These are phyloP conservation scores for Pichia nakasei DNA, from an alignment of 805 yeast genomes.

Conservation along the genomic window DNA sequence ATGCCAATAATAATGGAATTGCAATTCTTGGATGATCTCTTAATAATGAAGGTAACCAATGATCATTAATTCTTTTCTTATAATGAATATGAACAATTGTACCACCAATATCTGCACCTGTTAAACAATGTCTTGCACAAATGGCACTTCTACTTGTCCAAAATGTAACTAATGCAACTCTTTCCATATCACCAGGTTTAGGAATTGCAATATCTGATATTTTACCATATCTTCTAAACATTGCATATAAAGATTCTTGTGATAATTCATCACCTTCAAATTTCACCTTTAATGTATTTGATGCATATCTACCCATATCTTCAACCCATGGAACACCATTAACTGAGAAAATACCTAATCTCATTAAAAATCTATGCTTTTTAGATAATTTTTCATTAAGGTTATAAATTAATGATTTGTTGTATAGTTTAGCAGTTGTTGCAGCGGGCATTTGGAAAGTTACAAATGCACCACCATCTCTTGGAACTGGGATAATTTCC, in stretches of 20 bases:
- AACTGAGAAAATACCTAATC: slow-evolving; percentile 59
- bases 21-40: slow-evolving; percentile 74
- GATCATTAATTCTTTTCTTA: slow-evolving; percentile 45
- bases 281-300: slow-evolving; percentile 48
- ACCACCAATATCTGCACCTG: slow-evolving; percentile 60
- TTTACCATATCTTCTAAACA: slow-evolving; percentile 81
- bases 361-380: slow-evolving; percentile 29
- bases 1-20: slow-evolving; percentile 69
- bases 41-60: slow-evolving; percentile 47
- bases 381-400: slow-evolving; percentile 7
- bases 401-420: slow-evolving; percentile 13
- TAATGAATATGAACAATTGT: slow-evolving; percentile 71
- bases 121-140: slow-evolving; percentile 82
- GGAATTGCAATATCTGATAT: slow-evolving; percentile 65
- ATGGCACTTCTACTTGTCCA: slow-evolving; percentile 58
- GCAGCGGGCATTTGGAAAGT: slow-evolving; percentile 55
- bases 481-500: slow-evolving; percentile 56
- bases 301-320: slow-evolving; percentile 75
- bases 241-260: slow-evolving; percentile 69
- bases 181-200: slow-evolving; percentile 39
- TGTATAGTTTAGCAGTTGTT: slow-evolving; percentile 13
- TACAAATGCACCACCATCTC: slow-evolving; percentile 95
- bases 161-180: slow-evolving; percentile 48
- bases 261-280: slow-evolving; percentile 72
- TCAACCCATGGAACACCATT: slow-evolving; percentile 96